Evolutionary conservation across 2,329 filamentous ascomycete genomes (phyloP).

Genomic region (Phyllosticta citribraziliensis): DNA sequence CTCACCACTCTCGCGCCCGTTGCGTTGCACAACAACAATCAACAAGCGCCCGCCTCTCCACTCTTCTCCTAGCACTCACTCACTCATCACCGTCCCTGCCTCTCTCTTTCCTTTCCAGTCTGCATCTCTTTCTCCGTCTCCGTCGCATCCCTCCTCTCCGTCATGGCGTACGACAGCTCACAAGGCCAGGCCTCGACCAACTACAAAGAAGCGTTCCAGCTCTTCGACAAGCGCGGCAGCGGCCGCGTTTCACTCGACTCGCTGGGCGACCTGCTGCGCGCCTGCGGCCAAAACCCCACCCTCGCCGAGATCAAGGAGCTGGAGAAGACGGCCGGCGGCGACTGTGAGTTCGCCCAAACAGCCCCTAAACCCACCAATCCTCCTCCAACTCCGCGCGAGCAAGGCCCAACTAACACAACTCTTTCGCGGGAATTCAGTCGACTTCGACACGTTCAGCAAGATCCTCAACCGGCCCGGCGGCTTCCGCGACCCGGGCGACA

Average conservation of each 20-base stretch:
- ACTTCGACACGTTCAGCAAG: conserved; percentile 95
- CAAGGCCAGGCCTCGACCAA: conserved; percentile 64
- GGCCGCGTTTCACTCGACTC: conserved; percentile 80
- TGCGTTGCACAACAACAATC: background rate
- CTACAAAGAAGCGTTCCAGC: conserved; percentile 99
- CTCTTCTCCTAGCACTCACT: background rate
- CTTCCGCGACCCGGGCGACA: conserved; percentile 96
- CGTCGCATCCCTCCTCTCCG: background rate
- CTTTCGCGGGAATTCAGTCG: conserved; percentile 49
- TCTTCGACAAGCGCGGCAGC: conserved; percentile 97
- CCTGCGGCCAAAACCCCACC: conserved; percentile 96
- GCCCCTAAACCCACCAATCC: background rate
- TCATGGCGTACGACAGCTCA: conserved; percentile 12
- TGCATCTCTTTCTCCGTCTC: background rate
- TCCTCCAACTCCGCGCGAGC: background rate
- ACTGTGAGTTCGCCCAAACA: conserved; percentile 58
- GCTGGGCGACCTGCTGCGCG: conserved; percentile 86
- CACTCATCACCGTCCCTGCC: background rate
- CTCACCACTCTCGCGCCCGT: background rate
- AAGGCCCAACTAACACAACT: conserved; percentile 43
- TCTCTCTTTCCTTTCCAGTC: background rate
- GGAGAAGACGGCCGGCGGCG: conserved; percentile 78
- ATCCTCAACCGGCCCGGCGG: conserved; percentile 54
- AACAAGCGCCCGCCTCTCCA: background rate
- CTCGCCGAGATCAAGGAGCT: conserved; percentile 85